Conservation (phyloP, 2,329 filamentous ascomycete genomes). For the Phaeoacremonium minimum region DNA sequence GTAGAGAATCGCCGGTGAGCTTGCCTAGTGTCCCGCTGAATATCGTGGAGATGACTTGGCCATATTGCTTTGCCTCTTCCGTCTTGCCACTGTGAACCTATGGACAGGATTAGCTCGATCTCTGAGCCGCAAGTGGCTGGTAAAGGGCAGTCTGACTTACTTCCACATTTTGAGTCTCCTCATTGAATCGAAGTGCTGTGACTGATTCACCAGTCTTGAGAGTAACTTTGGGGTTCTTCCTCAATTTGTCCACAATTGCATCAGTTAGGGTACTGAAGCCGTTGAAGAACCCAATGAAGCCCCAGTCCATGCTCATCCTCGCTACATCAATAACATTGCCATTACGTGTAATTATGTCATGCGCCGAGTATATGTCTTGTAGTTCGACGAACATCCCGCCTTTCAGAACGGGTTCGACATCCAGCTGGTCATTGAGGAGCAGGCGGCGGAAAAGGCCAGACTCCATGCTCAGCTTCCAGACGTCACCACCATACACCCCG, state of each 20-base stretch:
- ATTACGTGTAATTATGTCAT: slow-evolving; percentile 10
- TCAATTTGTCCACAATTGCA: slow-evolving; percentile 47
- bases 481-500: slow-evolving; percentile 89
- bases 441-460: slow-evolving; percentile 50
- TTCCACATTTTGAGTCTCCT: slow-evolving; percentile 29
- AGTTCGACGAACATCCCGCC: slow-evolving; percentile 7
- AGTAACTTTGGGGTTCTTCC: slow-evolving; percentile 51
- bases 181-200: slow-evolving; percentile 35
- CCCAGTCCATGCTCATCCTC: slow-evolving; percentile 18
- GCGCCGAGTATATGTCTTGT: slow-evolving; percentile 4
- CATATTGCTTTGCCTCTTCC: slow-evolving; percentile 27
- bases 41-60: slow-evolving; percentile 64
- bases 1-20: slow-evolving; percentile 32
- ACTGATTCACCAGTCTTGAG: slow-evolving; percentile 49
- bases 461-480: slow-evolving; percentile 72
- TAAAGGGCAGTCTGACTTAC: slow-evolving; percentile 23
- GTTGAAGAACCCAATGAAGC: slow-evolving; percentile 42
- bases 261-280: slow-evolving; percentile 62
- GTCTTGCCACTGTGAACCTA: slow-evolving; percentile 10
- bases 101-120: slow-evolving; percentile 7
- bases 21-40: slow-evolving; percentile 39
- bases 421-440: slow-evolving; percentile 35
- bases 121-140: slow-evolving; percentile 11
- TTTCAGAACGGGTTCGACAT: neutral
- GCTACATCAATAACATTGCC: slow-evolving; percentile 18